phyloP scores from a whole-genome alignment of 2,329 filamentous ascomycete genomes.

The Colletotrichum tofieldiae region DNA sequence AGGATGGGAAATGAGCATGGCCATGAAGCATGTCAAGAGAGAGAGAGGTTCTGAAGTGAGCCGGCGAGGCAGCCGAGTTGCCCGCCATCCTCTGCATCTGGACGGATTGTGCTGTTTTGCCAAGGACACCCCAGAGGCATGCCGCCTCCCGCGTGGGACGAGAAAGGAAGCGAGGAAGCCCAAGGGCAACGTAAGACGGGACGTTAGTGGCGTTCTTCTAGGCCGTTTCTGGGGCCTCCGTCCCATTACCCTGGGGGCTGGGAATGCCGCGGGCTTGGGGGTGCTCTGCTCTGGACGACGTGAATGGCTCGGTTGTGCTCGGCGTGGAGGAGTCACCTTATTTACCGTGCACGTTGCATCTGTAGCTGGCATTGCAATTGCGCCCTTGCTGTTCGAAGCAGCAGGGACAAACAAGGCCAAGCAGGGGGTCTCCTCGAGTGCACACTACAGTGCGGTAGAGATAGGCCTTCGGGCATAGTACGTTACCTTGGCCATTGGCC shows the following conservation, averaged over 20 bases:
- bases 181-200: slow-evolving; percentile 21
- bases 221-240: not conserved
- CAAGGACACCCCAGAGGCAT: too few relatives aligned
- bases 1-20: slow-evolving; percentile 6
- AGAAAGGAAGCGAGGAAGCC: not conserved
- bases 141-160: not conserved
- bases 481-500: not conserved
- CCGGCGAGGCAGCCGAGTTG: too few relatives aligned
- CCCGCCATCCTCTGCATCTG: too few relatives aligned
- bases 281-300: not conserved
- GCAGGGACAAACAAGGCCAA: not conserved
- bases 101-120: too few relatives aligned
- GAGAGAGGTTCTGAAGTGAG: not conserved
- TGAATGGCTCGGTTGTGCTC: not conserved
- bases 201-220: slow-evolving; percentile 15
- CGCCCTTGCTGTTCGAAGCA: not conserved
- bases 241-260: slow-evolving; percentile 15
- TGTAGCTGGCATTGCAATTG: not conserved
- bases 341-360: not conserved
- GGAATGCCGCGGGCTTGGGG: not conserved
- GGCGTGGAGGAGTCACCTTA: not conserved
- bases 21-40: not conserved
- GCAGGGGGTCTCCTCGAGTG: too few relatives aligned
- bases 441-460: too few relatives aligned
- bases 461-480: not conserved